Percentiles rank a stretch among this genome's conserved stretches.
phyloP scores from a whole-genome alignment of 1,139 yeast species.

The Entelexis sorbosivorans region DNA sequence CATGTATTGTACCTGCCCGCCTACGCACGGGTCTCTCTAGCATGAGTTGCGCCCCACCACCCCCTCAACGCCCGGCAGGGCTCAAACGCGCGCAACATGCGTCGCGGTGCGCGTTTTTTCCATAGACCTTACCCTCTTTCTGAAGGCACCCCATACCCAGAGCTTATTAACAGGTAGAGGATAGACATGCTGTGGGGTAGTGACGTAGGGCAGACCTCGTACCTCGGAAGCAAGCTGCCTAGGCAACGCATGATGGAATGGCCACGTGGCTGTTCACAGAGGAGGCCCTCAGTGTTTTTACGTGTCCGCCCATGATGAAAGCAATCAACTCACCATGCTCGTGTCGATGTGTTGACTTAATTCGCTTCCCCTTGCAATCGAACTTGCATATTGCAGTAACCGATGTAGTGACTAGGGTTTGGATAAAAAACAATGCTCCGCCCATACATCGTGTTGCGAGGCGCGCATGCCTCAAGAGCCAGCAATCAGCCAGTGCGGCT shows the following conservation, averaged over 20 bases:
- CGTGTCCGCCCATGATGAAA: not conserved
- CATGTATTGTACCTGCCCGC: not conserved
- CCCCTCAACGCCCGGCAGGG: too few species aligned
- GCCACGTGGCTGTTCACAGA: too few species aligned
- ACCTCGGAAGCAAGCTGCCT: not conserved
- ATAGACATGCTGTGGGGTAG: too few species aligned
- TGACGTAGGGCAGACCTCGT: too few species aligned
- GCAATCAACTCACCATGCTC: too few species aligned
- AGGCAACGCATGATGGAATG: not conserved
- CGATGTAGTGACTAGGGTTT: constrained; percentile 4
- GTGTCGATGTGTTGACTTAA: not conserved
- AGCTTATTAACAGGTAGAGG: too few species aligned
- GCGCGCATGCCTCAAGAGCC: not conserved
- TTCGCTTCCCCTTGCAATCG: constrained; percentile 4
- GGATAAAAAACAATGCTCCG: not conserved
- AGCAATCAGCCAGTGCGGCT: too few species aligned
- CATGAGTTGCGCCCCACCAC: too few species aligned
- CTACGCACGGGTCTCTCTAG: not conserved
- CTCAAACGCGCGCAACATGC: too few species aligned
- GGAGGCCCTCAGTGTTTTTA: not conserved
- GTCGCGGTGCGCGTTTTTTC: too few species aligned
- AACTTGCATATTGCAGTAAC: constrained; percentile 2
- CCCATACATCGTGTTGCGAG: not conserved
- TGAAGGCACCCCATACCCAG: too few species aligned
- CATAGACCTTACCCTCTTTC: too few species aligned